Evolutionary conservation across 192 early-diverging fungal species (phyloP).

Genomic region (Phlyctochytrium bullatum): DNA sequence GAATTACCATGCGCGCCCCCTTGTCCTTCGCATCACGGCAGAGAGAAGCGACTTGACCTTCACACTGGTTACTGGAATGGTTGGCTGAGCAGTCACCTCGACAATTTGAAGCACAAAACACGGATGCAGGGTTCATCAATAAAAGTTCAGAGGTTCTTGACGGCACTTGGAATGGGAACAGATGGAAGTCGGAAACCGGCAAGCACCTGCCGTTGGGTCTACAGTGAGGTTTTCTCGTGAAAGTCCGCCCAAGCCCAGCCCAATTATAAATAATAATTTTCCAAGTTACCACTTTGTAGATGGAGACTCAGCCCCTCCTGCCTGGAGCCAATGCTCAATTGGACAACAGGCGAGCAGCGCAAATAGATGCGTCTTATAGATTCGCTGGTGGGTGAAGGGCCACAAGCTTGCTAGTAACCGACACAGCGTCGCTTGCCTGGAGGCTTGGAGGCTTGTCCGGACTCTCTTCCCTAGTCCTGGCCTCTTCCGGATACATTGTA

Average conservation of each 20-base stretch:
- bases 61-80: not conserved
- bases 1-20: not conserved
- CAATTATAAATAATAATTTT: no score
- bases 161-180: no score
- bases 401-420: not conserved
- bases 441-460: not conserved
- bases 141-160: not conserved
- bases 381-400: no score
- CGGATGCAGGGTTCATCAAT: not conserved
- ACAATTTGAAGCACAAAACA: slow-evolving; percentile 11
- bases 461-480: not conserved
- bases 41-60: not conserved
- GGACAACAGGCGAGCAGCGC: no score
- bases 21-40: not conserved
- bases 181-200: not conserved
- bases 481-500: not conserved
- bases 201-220: no score
- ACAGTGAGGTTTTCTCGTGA: no score
- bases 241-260: no score
- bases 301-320: no score
- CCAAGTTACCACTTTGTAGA: no score
- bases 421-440: not conserved
- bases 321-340: no score
- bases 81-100: slow-evolving; percentile 1
- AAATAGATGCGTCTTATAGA: no score